Percentiles rank a stretch among this genome's conserved stretches.
These are phyloP conservation scores for Plectosphaerella plurivora DNA, from an alignment of 2,329 filamentous ascomycete species.

Conservation along the genomic window DNA sequence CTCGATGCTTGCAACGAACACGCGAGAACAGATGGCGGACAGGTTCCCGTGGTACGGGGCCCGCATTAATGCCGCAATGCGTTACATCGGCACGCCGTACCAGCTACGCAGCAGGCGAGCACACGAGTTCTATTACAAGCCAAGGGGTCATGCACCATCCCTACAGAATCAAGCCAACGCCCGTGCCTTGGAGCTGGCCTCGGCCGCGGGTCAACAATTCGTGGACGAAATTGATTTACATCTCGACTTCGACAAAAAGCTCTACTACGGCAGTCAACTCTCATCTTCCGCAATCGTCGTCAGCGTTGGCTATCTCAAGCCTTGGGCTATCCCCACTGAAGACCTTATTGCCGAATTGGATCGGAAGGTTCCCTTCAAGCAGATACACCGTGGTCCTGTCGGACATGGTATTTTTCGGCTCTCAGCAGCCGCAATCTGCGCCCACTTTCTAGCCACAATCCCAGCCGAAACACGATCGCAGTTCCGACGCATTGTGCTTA, in stretches of 20 bases:
- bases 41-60: neutral
- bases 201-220: neutral
- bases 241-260: neutral
- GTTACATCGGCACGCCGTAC: neutral
- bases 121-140: neutral
- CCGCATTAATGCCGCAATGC: neutral
- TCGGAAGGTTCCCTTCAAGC: neutral
- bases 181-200: neutral
- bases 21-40: neutral
- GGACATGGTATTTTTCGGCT: too few species aligned
- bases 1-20: neutral
- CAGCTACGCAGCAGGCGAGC: neutral
- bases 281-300: neutral
- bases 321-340: neutral
- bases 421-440: slow-evolving; percentile 1
- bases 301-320: neutral
- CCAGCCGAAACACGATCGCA: neutral
- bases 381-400: neutral
- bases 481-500: neutral
- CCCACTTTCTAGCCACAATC: neutral
- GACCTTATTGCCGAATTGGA: neutral
- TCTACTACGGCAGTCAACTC: neutral
- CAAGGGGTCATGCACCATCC: too few species aligned
- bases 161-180: too few species aligned
- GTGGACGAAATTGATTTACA: neutral